phyloP scores from a whole-genome alignment of 805 yeast genomes.

The Metschnikowia shivogae region DNA sequence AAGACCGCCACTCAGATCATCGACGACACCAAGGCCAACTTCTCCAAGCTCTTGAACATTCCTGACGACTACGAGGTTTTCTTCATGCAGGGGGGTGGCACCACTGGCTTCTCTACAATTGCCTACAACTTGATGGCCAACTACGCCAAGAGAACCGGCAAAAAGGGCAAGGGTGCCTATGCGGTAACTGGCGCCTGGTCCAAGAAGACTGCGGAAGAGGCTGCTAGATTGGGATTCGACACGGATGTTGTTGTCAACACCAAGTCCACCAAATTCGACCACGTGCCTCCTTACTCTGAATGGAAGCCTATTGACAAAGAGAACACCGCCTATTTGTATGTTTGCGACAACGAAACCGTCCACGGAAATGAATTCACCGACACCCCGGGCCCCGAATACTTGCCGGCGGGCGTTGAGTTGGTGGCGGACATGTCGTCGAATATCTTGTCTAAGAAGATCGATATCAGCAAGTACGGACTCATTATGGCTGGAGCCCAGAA shows the following conservation, averaged over 20 bases:
- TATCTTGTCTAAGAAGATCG: slow-evolving; percentile 75
- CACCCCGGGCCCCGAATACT: slow-evolving; percentile 49
- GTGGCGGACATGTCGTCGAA: slow-evolving; percentile 96
- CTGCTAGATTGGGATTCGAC: slow-evolving; percentile 74
- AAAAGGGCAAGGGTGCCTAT: slow-evolving; percentile 78
- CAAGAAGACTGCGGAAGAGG: slow-evolving; percentile 82
- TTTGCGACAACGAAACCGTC: slow-evolving; percentile 97
- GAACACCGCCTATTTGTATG: slow-evolving; percentile 80
- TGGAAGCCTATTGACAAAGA: slow-evolving; percentile 57
- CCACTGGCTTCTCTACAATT: slow-evolving; percentile 88
- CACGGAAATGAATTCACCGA: slow-evolving; percentile 79
- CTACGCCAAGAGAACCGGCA: slow-evolving; percentile 66
- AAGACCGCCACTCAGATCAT: slow-evolving; percentile 74
- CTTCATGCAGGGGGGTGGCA: slow-evolving; percentile 97
- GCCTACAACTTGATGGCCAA: slow-evolving; percentile 79
- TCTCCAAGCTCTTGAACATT: slow-evolving; percentile 60
- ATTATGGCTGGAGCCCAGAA: slow-evolving; percentile 98
- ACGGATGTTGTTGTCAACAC: slow-evolving; percentile 67
- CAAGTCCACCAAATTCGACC: slow-evolving; percentile 54
- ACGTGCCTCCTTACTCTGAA: slow-evolving; percentile 58
- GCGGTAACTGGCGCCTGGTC: slow-evolving; percentile 95
- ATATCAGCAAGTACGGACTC: slow-evolving; percentile 79
- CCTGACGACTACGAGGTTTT: slow-evolving; percentile 94
- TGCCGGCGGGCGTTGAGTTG: slow-evolving; percentile 66
- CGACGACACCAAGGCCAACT: slow-evolving; percentile 66